Evolutionary conservation across 2,329 filamentous ascomycete species (phyloP).

Genomic region (Cercospora canescens): DNA sequence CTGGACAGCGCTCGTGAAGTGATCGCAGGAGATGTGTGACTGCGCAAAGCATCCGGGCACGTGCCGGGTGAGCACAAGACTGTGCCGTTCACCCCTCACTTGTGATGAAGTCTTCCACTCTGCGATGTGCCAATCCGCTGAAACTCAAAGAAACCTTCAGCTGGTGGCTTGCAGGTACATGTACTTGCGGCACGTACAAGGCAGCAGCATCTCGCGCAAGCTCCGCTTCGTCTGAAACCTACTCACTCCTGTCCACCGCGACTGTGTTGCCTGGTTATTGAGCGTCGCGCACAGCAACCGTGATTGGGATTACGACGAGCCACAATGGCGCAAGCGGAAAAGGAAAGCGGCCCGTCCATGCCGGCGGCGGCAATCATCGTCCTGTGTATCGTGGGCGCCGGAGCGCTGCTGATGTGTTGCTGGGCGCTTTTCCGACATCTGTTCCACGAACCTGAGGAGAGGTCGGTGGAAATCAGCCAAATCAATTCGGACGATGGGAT

Average conservation of each 20-base stretch:
- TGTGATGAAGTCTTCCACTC: not conserved
- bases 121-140: not conserved
- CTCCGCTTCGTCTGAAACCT: not conserved
- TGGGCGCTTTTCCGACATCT: conserved; percentile 26
- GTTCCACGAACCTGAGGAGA: conserved; percentile 3
- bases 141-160: not conserved
- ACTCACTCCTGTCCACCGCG: not conserved
- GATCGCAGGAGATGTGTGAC: not conserved
- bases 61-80: not conserved
- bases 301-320: not conserved
- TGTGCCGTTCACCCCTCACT: conserved; percentile 1
- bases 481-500: conserved; percentile 15
- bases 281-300: not conserved
- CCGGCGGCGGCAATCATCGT: conserved; percentile 25
- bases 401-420: conserved; percentile 19
- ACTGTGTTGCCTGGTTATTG: not conserved
- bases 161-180: conserved; percentile 4
- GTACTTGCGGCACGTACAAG: conserved; percentile 2
- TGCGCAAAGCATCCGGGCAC: not conserved
- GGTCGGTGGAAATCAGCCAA: not conserved
- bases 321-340: not conserved
- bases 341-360: conserved; percentile 14
- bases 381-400: conserved; percentile 25
- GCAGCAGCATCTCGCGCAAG: not conserved
- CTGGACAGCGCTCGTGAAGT: not conserved